Base-by-base conservation (phyloP, 495 filamentous ascomycete genomes). In the Acidomyces sp. region DNA sequence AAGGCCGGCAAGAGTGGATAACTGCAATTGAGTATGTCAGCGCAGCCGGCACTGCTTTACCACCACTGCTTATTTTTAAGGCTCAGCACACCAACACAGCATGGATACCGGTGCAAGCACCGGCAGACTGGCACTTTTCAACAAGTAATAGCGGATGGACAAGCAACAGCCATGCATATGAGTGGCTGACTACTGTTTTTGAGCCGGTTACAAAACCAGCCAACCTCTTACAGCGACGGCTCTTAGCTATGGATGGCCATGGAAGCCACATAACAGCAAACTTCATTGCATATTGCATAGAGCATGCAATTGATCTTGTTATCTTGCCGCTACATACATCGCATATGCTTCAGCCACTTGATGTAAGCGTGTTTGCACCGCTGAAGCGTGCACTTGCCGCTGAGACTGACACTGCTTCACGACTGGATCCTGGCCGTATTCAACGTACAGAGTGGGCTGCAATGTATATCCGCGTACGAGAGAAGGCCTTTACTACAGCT, bases 51-150 rank as follows among this genome's bases (percentile, higher is more conserved):
- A 16, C 18, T 3, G 32, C 35, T 2, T 4, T 46, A 1, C 47
- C 47, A 7, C 45, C 47, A 1, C 38, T 46, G 12, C 20, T 51
- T 3, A 49, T 51, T 9, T 51, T 49, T 26, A 47, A 51, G 45
- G 43, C 27, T 12, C 34, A 43, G 30, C 37, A 51, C 24, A 43
- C 37, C 6, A 31, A 47, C 26, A 36, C 26, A 0, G 26, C 13
- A 5, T 49, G 29, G 27, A 28, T 46, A 4, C 45, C 35, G 11
- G 6, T 1, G 6, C 2, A 22, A 23, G 28, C 29, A 4, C 37
- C 15, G 12, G 17, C 20, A 3, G 18, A 43, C 17, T 36, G 32
- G 40, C n/a, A 33, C 17, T 43, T 43, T 33, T 43, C 40, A 6
- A 43, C 28, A 34, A 43, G 45, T 26, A 32, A 35, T 18, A 49